Evolutionary conservation across 2,329 filamentous ascomycete species (phyloP), one percentile per base, ranked within the genome.

Genomic region (Didymella exigua): DNA sequence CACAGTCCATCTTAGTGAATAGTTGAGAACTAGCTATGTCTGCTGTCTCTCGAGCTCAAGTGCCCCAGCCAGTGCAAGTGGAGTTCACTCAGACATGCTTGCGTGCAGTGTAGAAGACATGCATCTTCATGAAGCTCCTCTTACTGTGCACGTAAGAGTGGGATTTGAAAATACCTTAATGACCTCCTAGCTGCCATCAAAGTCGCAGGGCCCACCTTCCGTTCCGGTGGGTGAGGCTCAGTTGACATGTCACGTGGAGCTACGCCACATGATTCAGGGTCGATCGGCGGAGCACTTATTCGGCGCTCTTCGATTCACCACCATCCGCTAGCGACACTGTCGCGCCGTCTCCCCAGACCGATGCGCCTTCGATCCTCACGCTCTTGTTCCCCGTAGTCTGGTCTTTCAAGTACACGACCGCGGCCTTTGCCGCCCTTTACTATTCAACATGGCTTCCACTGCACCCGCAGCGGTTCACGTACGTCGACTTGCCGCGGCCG

Each of bases 381-480:
- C 53, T 27, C 36, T 18, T 45, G 34, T 26, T 43, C 49, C n/a
- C 34, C 31, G 24, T 40, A 49, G 62, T 56, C 61, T 63, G 66
- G 62, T 60, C 55, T 40, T 56, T 49, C 38, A 46, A 37, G 53
- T 50, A 34, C 43, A 36, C 24, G 54, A 44, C 40, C 47, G 72
- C 71, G 71, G 72, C 70, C 51, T 53, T 58, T 62, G 70, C 72
- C 72, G 72, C 71, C 54, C 30, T 46, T 36, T 19, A 54, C 34
- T 49, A 26, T 31, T 58, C 64, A 77, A 56, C 67, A 83, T 83
- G 82, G 80, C 81, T 69, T 81, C 82, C 65, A 79, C 81, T 70
- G 73, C 77, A 63, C 75, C 80, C 60, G 70, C 79, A 63, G 75
- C 75, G 59, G 68, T 79, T 59, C 78, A 79, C 65, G 81, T 83